These are phyloP conservation scores for Jaapia argillacea DNA, from an alignment of 768 basidiomycete species.

Conservation along the genomic window DNA sequence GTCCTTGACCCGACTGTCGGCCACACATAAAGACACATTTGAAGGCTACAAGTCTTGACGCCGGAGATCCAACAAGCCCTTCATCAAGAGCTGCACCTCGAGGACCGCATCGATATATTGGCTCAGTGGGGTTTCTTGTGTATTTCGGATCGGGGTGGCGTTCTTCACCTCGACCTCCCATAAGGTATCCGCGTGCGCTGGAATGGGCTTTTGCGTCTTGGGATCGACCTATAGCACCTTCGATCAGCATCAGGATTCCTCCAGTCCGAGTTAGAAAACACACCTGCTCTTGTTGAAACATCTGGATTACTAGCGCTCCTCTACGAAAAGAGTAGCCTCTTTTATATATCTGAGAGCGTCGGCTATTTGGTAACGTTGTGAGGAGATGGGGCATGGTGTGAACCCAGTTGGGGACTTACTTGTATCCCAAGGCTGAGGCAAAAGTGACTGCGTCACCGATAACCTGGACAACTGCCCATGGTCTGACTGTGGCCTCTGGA, in stretches of 20 bases:
- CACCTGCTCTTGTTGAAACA: constrained; percentile 84
- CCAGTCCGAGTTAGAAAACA: constrained; percentile 9
- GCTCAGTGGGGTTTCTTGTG: constrained; percentile 66
- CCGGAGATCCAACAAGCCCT: constrained; percentile 69
- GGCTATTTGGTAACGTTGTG: constrained; percentile 27
- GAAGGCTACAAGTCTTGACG: constrained; percentile 61
- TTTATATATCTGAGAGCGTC: constrained; percentile 72
- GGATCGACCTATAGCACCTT: constrained; percentile 48
- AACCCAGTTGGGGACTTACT: constrained; percentile 29
- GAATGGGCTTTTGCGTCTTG: constrained; percentile 64
- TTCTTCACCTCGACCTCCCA: constrained; percentile 90
- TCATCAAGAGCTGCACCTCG: constrained; percentile 77
- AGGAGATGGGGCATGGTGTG: constrained; percentile 2
- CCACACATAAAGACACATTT: too few relatives aligned
- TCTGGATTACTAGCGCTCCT: constrained; percentile 61
- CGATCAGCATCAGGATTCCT: not conserved
- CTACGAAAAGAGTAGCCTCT: constrained; percentile 69
- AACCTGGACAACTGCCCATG: constrained; percentile 75
- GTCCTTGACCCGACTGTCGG: too few relatives aligned
- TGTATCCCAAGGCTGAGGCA: constrained; percentile 70
- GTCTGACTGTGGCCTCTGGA: constrained; percentile 80
- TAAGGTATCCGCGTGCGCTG: constrained; percentile 69
- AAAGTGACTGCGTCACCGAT: constrained; percentile 74
- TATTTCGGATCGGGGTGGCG: constrained; percentile 66
- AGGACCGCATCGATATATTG: constrained; percentile 65